Conservation (phyloP, 768 basidiomycete species). For the Boletus coccyginus region DNA sequence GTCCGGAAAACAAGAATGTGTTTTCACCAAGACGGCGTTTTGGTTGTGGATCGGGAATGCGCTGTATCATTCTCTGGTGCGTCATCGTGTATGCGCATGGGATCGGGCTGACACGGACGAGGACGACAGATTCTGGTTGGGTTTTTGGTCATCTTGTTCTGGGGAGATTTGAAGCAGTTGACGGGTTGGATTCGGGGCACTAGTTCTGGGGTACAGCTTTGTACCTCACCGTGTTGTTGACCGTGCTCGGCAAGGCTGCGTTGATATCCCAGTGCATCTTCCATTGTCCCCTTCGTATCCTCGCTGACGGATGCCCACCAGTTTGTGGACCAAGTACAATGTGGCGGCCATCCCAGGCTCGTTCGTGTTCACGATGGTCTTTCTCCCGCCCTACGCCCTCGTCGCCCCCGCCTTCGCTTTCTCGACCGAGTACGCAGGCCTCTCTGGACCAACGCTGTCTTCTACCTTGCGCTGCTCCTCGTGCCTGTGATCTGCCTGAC, state of each 20-base stretch:
- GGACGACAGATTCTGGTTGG: constrained; percentile 77
- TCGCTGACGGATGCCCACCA: constrained; percentile 34
- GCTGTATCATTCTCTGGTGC: constrained; percentile 82
- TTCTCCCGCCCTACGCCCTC: no score
- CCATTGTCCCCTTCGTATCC: neutral
- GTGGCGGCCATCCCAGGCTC: constrained; percentile 98
- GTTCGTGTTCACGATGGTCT: constrained; percentile 94
- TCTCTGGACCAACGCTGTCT: no score
- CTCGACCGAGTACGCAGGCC: constrained; percentile 85
- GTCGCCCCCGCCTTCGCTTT: constrained; percentile 85
- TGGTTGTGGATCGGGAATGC: constrained; percentile 93
- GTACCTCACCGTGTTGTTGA: no score
- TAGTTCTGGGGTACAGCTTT: no score
- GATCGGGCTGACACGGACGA: no score
- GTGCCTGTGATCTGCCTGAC: no score
- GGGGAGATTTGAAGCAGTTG: no score
- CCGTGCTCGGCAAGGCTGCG: no score
- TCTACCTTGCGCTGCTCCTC: no score
- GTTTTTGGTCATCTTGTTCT: constrained; percentile 82
- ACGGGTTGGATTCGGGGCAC: no score
- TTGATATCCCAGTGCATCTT: constrained; percentile 90
- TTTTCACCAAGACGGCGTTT: constrained; percentile 88
- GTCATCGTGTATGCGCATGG: constrained; percentile 31
- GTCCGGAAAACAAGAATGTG: constrained; percentile 91
- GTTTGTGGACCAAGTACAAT: constrained; percentile 99